Percentiles rank a stretch among this genome's conserved stretches.
Conservation (phyloP, 2,329 filamentous ascomycete species). For the Ilyonectria robusta region DNA sequence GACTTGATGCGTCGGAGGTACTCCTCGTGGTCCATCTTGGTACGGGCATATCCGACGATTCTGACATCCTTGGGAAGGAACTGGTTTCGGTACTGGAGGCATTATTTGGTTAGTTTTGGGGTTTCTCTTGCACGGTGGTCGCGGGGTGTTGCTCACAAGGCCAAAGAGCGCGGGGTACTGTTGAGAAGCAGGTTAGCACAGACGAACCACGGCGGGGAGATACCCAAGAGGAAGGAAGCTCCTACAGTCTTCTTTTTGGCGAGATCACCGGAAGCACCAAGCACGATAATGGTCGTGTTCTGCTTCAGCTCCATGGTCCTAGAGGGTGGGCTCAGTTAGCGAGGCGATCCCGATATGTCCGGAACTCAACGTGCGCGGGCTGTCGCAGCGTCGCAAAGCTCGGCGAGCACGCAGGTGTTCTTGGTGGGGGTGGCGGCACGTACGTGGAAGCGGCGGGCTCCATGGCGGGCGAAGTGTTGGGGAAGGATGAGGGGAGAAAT, state of each 20-base stretch:
- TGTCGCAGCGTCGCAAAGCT: conserved; percentile 34
- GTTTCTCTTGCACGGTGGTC: neutral
- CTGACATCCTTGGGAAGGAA: conserved; percentile 97
- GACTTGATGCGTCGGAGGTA: conserved; percentile 95
- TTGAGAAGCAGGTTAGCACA: conserved; percentile 43
- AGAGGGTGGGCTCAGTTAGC: conserved; percentile 32
- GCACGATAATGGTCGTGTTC: conserved; percentile 96
- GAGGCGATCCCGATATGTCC: conserved; percentile 16
- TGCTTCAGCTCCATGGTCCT: conserved; percentile 93
- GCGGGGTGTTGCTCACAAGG: conserved; percentile 76
- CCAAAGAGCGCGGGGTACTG: conserved; percentile 98
- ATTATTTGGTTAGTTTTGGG: conserved; percentile 26
- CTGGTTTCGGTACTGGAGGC: conserved; percentile 90
- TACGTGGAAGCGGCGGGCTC: conserved; percentile 37
- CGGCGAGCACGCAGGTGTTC: conserved; percentile 34
- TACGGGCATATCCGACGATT: conserved; percentile 98
- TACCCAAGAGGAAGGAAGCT: conserved; percentile 27
- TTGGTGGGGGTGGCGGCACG: conserved; percentile 47
- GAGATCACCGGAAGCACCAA: conserved; percentile 96
- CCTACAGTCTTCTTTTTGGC: conserved; percentile 99
- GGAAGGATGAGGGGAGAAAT: conserved; percentile 18
- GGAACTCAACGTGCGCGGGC: conserved; percentile 10
- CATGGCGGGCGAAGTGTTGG: conserved; percentile 42
- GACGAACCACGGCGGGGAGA: conserved; percentile 33
- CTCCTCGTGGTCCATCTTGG: conserved; percentile 98